A percentile compares a stretch with the other conserved stretches of the same genome.
These are phyloP conservation scores for Gomphus sp. DNA, from an alignment of 1,284 basidiomycete species.

Conservation along the genomic window DNA sequence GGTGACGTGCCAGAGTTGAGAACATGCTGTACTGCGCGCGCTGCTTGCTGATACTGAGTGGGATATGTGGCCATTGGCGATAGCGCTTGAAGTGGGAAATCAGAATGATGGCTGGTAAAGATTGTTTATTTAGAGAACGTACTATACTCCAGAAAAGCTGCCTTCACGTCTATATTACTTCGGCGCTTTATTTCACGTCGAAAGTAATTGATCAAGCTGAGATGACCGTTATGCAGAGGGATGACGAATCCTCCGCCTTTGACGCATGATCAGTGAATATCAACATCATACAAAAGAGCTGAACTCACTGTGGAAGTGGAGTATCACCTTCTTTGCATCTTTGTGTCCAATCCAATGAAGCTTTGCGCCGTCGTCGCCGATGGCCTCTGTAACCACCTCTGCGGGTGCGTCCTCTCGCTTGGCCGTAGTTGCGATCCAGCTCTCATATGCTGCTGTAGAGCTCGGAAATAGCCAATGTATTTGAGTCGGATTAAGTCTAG, in stretches of 20 bases:
- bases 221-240: slow-evolving; percentile 8
- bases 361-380: slow-evolving; percentile 4
- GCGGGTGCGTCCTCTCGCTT: neutral
- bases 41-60: slow-evolving; percentile 27
- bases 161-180: slow-evolving; percentile 9
- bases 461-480: neutral
- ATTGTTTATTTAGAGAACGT: slow-evolving; percentile 12
- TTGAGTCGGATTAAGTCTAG: neutral
- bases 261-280: neutral
- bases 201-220: slow-evolving; percentile 8
- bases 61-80: slow-evolving; percentile 22
- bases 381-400: neutral
- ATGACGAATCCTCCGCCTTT: slow-evolving; percentile 11
- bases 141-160: slow-evolving; percentile 13
- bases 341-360: slow-evolving; percentile 12
- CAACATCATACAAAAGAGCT: neutral
- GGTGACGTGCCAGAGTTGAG: slow-evolving; percentile 16
- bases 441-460: neutral
- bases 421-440: neutral
- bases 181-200: slow-evolving; percentile 7
- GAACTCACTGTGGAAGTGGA: slow-evolving; percentile 11
- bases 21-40: slow-evolving; percentile 25
- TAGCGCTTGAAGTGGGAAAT: slow-evolving; percentile 14
- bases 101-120: neutral
- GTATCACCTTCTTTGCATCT: slow-evolving; percentile 10